phyloP scores from a whole-genome alignment of 2,329 filamentous ascomycete genomes.

The Phaeophleospora eucalypticola region DNA sequence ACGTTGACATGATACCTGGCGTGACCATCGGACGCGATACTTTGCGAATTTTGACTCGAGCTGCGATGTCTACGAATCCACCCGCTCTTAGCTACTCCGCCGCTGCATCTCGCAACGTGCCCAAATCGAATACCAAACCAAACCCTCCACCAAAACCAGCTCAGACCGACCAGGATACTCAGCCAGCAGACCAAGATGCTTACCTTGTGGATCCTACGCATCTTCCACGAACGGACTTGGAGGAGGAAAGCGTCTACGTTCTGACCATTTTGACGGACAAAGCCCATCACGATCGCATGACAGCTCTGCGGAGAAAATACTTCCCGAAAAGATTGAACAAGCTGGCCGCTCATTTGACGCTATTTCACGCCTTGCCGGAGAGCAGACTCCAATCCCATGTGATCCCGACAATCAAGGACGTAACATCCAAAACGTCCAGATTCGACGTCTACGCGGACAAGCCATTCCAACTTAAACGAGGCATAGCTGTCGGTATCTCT shows the following conservation, averaged over 20 bases:
- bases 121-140: too few species aligned
- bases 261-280: conserved; percentile 41
- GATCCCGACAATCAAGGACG: conserved; percentile 30
- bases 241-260: conserved; percentile 39
- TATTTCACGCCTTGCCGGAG: conserved; percentile 45
- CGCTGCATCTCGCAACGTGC: too few species aligned
- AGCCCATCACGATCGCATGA: conserved; percentile 37
- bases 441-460: conserved; percentile 38
- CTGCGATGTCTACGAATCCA: too few species aligned
- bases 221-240: conserved; percentile 30
- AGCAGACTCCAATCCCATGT: conserved; percentile 36
- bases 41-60: too few species aligned
- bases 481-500: conserved; percentile 38
- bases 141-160: too few species aligned
- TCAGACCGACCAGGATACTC: too few species aligned
- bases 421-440: conserved; percentile 29
- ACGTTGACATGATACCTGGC: too few species aligned
- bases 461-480: conserved; percentile 40
- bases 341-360: conserved; percentile 42
- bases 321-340: conserved; percentile 43
- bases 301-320: conserved; percentile 37
- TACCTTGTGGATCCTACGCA: too few species aligned
- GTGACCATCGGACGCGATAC: too few species aligned
- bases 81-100: too few species aligned
- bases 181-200: too few species aligned